Base-by-base conservation (phyloP, 345 rosid genomes). In the Mallotus nudiflorus region DNA sequence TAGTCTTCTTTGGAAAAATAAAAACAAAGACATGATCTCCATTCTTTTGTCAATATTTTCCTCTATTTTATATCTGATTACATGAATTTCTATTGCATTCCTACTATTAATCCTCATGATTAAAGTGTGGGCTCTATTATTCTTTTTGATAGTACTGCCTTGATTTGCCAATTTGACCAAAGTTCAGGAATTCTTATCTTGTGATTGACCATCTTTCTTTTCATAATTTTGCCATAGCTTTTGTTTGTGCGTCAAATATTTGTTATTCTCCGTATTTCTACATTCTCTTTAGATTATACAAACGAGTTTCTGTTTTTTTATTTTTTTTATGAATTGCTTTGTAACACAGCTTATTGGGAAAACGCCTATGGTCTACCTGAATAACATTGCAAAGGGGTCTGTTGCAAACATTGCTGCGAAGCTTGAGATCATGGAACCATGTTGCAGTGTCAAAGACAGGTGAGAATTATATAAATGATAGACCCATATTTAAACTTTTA, bases 391-490 rank as follows among this genome's bases (percentile, higher is more conserved):
- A 11, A 77, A 77, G 69, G 80, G 76, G 9, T 67, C 64, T 66
- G 61, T 67, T 29, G 76, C 80, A 4, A 71, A 53, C 68, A 72
- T 77, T 46, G 80, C 80, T 67, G 80, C 80, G 59, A 77, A 77
- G 69, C 80, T 77, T 37, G 80, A 77, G 72, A 72, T 77, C 24
- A 77, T 77, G 80, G 80, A 77, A 61, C 80, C 80, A 42, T 77
- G 80, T 33, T 77, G 76, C 65, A 77, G 80, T 77, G 80, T 77
- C 54, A 77, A 77, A 33, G 80, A 77, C 65, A 77, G 80, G 80
- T 77, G 49, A 57, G 76, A 49, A 13, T 46, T 12, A 40, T 55
- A 20, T 22, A 28, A n/a, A 31, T 27, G 29, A 66, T 27, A 39
- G 10, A 37, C 42, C 11, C 46, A 42, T 42, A 25, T 33, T 55